Conservation (phyloP, 495 filamentous ascomycete genomes). For the Chaetomium fimeti region DNA sequence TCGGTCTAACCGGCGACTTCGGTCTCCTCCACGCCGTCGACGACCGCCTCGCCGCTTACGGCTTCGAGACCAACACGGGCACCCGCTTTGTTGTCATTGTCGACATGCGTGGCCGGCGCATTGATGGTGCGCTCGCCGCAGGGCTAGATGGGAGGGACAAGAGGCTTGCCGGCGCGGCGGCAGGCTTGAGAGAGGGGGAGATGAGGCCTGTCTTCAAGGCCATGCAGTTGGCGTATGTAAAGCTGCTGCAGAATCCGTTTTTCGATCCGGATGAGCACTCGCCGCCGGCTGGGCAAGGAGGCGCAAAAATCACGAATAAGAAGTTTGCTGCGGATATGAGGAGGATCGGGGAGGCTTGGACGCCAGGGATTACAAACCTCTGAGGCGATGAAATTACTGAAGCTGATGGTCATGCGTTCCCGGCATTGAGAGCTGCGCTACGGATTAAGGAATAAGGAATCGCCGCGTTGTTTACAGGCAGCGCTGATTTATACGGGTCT, state of each 20-base stretch:
- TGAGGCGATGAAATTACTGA: constrained; percentile 23
- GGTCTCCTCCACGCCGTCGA: constrained; percentile 90
- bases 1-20: constrained; percentile 67
- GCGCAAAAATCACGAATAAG: constrained; percentile 71
- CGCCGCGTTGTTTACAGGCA: background rate
- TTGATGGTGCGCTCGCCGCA: constrained; percentile 31
- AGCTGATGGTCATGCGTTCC: background rate
- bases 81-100: constrained; percentile 84
- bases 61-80: constrained; percentile 96
- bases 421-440: background rate
- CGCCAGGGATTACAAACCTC: constrained; percentile 51
- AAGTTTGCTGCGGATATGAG: constrained; percentile 80
- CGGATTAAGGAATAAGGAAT: background rate
- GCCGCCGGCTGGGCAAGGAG: constrained; percentile 51
- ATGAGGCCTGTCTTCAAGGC: constrained; percentile 83
- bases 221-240: constrained; percentile 86
- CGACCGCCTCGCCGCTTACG: constrained; percentile 86
- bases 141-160: constrained; percentile 19
- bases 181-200: constrained; percentile 74
- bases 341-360: constrained; percentile 74
- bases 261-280: constrained; percentile 84
- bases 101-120: constrained; percentile 68
- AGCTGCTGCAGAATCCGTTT: constrained; percentile 90
- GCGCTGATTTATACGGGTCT: background rate
- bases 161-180: constrained; percentile 33